Base-by-base conservation (phyloP, 2,329 filamentous ascomycete species). In the Cryphonectria parasitica region DNA sequence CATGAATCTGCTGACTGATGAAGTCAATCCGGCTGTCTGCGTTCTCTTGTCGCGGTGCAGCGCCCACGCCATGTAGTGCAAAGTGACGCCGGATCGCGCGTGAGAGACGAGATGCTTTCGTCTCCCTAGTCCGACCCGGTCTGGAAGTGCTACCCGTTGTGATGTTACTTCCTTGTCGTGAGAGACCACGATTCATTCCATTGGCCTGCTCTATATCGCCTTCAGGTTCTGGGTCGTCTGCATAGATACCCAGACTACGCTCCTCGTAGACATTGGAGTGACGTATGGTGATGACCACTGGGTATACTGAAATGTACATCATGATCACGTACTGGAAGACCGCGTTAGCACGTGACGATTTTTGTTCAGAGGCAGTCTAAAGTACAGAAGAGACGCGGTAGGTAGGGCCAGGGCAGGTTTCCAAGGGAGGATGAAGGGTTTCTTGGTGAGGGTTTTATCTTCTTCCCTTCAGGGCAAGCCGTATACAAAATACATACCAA, bases 181-280 rank as follows among this genome's bases (percentile, higher is more conserved):
- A 54, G 22, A 69, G 54, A 31, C 41, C n/a, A 41, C 15, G 10
- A 19, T 36, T n/a, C 2, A 13, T 25, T 41, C 39, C 52, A 15
- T 65, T 49, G 52, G 62, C 68, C 31, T 66, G 36, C 39, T 69
- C 68, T 8, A 66, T 22, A n/a, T 69, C 68, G 19, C 19, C n/a
- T 11, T 62, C 39, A 13, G 52, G 68, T 25, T 66, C 62, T 11
- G 11, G 76, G 28, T 79, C 79, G 34, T 83, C 80, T 58, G 79
- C 79, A 71, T 89, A 88, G 43, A 90, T 86, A 0, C 90, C 90
- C 1, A 92, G 81, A 0, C 88, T 90, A 8, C 89, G 84, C 75
- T 93, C 90, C 77, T 92, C 90, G 76, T 93, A 93, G 41, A 91
- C 88, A 75, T 92, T 92, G 54, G 90, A 91, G 76, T 90, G 88